Evolutionary conservation across 192 early-diverging fungal genomes (phyloP), one percentile per base, ranked within the genome.

Genomic region (Umbelopsis vinacea): DNA sequence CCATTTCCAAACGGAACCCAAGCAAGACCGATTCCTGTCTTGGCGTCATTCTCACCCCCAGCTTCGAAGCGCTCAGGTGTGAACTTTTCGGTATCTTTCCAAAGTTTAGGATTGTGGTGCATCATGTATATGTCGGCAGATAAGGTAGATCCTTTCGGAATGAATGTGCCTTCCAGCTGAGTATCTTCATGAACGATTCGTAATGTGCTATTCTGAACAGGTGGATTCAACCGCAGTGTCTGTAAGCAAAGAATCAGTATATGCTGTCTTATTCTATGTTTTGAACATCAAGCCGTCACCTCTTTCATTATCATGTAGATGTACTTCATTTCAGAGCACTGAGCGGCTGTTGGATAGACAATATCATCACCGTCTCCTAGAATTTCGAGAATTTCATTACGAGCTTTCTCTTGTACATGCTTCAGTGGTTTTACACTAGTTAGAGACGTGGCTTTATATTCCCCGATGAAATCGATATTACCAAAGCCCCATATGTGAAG

Each of bases 1-100:
- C 86, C 87, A 23, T 76, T 79, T 75, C 87, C 81, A 45, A 89
- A 89, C 7, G 87, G 80, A 6, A 82, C 72, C 84, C 84, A 88
- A 15, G 82, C 37, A 67, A 82, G 76, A 15, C 78, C 76, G 33
- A 66, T 74, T 29, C 46, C 55, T 46, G 55, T 50, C 52, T 80
- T 86, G 43, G 79, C 45, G 21, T 68, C 82, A 46, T 45, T 43
- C 37, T 72, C 71, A 24, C 71, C 71, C 22, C 71, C 71, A 26
- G 37, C 17, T 24, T 53, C 52, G 43, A 72, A 72, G 7, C 71
- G 12, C 3, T 72, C 71, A 10, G 52, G 40, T 10, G 54, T 33
- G 26, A 72, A 72, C 11, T 38, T 5, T 24, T 72, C 71, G 12
- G 71, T 54, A 22, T 63, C 21, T 7, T 33, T 46, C 71, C 71